Evolutionary conservation across 768 basidiomycete genomes (phyloP).

Genomic region (Macrolepiota albuminosa): DNA sequence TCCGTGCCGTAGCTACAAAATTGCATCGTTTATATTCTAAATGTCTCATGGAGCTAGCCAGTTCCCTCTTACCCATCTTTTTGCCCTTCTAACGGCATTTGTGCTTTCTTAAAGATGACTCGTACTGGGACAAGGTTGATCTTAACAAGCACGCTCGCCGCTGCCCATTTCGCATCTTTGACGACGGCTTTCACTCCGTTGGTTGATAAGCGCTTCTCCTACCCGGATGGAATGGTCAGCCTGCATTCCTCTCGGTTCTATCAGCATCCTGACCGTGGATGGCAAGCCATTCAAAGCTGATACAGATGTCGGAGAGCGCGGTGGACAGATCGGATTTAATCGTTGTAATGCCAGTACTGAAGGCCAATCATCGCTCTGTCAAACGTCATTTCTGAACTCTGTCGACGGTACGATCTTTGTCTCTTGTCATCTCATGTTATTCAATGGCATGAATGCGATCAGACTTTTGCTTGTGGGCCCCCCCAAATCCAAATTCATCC

Average conservation of each 20-base stretch:
- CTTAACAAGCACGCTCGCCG: neutral
- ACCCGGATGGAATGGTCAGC: conserved; percentile 14
- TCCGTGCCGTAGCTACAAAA: neutral
- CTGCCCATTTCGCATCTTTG: conserved; percentile 1
- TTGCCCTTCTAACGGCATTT: neutral
- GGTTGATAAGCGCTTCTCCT: conserved; percentile 13
- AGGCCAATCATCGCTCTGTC: conserved; percentile 50
- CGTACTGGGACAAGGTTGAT: neutral
- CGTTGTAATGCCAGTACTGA: conserved; percentile 55
- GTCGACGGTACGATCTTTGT: conserved; percentile 37
- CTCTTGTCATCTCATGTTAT: neutral
- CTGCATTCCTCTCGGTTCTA: neutral
- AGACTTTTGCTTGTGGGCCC: conserved; percentile 53
- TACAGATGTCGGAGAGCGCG: conserved; percentile 38
- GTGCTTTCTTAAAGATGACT: conserved; percentile 1
- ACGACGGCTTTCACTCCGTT: conserved; percentile 9
- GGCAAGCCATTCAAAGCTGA: conserved; percentile 49
- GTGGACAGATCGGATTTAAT: conserved; percentile 56
- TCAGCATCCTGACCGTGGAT: neutral
- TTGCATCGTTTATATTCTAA: neutral
- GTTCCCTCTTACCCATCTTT: neutral
- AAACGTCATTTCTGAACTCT: conserved; percentile 48
- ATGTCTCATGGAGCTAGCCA: neutral
- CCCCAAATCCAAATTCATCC: conserved; percentile 40
- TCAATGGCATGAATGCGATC: neutral